Evolutionary conservation across 2,329 filamentous ascomycete species (phyloP).

Genomic region (Diaporthe eres): DNA sequence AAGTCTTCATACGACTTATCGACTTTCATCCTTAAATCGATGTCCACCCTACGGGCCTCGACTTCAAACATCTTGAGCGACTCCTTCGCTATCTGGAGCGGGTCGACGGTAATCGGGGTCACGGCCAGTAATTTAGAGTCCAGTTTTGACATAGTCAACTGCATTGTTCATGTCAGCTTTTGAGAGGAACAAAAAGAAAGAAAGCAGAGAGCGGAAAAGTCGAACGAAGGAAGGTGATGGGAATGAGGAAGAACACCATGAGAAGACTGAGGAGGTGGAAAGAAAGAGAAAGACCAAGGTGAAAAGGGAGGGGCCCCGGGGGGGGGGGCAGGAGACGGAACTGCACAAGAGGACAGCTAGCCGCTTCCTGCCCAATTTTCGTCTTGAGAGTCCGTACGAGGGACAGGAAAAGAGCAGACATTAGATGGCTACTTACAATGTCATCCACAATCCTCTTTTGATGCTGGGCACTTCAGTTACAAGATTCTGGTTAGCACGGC

Average conservation of each 20-base stretch:
- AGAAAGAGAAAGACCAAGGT: not conserved
- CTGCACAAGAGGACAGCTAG: not conserved
- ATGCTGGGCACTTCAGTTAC: constrained; percentile 69
- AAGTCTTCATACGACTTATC: constrained; percentile 72
- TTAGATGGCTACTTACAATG: constrained; percentile 54
- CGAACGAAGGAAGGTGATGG: not conserved
- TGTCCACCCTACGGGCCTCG: constrained; percentile 78
- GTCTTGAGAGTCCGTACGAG: not conserved
- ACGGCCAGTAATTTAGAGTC: constrained; percentile 82
- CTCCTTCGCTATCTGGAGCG: constrained; percentile 75
- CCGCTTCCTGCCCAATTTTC: too few relatives aligned
- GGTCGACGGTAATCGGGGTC: constrained; percentile 78
- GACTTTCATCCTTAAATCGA: constrained; percentile 75
- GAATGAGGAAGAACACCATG: too few relatives aligned
- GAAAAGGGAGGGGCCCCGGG: not conserved
- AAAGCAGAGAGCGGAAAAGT: not conserved
- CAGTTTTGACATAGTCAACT: constrained; percentile 79
- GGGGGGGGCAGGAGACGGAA: not conserved
- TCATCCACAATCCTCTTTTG: constrained; percentile 85
- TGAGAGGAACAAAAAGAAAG: not conserved
- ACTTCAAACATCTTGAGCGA: constrained; percentile 85
- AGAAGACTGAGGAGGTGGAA: not conserved
- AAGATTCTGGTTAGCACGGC: not conserved
- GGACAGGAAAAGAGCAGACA: not conserved
- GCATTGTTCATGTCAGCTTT: not conserved